phyloP scores from a whole-genome alignment of 495 filamentous ascomycete genomes.

The Aeminium ludgeri region DNA sequence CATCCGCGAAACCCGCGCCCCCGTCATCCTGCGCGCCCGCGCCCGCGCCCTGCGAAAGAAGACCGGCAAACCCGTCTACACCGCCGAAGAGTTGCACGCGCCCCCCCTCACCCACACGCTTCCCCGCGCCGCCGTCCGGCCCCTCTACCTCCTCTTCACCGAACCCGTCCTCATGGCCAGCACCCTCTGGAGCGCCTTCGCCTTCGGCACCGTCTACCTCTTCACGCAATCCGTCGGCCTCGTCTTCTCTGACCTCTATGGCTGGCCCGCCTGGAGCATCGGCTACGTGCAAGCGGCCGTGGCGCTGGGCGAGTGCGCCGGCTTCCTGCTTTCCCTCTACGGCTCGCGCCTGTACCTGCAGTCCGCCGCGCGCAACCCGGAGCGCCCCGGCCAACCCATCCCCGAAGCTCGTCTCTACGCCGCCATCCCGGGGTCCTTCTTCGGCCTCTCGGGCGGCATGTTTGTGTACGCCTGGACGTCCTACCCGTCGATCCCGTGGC shows the following conservation, averaged over 20 bases:
- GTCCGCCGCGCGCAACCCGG: slow-evolving; percentile 15
- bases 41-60: slow-evolving; percentile 22
- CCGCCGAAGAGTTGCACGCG: slow-evolving; percentile 25
- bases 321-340: slow-evolving; percentile 15
- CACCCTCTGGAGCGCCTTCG: slow-evolving; percentile 36
- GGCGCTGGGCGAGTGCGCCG: slow-evolving; percentile 23
- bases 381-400: slow-evolving; percentile 13
- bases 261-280: slow-evolving; percentile 16
- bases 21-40: slow-evolving; percentile 24
- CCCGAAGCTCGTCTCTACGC: slow-evolving; percentile 20
- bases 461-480: slow-evolving; percentile 20
- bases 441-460: slow-evolving; percentile 18
- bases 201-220: slow-evolving; percentile 35
- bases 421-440: slow-evolving; percentile 13
- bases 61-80: slow-evolving; percentile 23
- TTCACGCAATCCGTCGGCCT: slow-evolving; percentile 23
- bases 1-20: slow-evolving; percentile 29
- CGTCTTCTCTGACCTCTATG: slow-evolving; percentile 20
- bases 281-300: slow-evolving; percentile 22
- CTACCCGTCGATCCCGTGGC: slow-evolving; percentile 16
- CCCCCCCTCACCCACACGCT: slow-evolving; percentile 5
- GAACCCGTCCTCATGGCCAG: slow-evolving; percentile 37
- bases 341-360: slow-evolving; percentile 16
- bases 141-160: slow-evolving; percentile 32
- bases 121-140: slow-evolving; percentile 23